Percentiles rank a stretch among this genome's conserved stretches.
Evolutionary conservation across 768 basidiomycete species (phyloP).

Genomic region (Omphalotus guepiniiformis): DNA sequence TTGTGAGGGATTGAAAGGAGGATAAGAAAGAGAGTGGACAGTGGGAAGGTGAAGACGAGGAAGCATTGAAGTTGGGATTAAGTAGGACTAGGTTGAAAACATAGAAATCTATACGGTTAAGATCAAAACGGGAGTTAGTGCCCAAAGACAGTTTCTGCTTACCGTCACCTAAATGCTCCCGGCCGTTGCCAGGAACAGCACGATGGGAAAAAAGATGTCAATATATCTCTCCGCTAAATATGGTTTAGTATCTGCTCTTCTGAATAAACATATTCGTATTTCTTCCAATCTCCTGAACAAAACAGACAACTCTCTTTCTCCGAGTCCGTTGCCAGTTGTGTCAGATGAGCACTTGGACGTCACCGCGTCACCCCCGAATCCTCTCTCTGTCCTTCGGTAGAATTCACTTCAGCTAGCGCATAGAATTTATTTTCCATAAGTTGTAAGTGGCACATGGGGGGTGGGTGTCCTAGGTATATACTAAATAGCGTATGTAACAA

Average conservation of each 20-base stretch:
- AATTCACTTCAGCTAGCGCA: too few relatives aligned
- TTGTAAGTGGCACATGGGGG: too few relatives aligned
- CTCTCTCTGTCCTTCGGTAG: too few relatives aligned
- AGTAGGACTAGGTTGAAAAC: conserved; percentile 9
- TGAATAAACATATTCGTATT: neutral
- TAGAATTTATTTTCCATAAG: too few relatives aligned
- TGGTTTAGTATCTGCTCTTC: neutral
- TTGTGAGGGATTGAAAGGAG: conserved; percentile 44
- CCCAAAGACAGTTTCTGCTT: conserved; percentile 11
- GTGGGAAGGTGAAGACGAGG: conserved; percentile 25
- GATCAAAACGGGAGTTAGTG: conserved; percentile 3
- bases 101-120: conserved; percentile 14
- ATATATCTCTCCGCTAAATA: neutral
- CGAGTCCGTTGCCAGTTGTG: too few relatives aligned
- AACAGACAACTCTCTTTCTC: too few relatives aligned
- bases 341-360: too few relatives aligned
- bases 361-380: too few relatives aligned
- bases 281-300: neutral
- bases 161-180: conserved; percentile 12
- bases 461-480: too few relatives aligned
- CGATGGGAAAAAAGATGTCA: conserved; percentile 11
- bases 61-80: conserved; percentile 14
- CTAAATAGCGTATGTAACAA: too few relatives aligned
- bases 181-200: conserved; percentile 25
- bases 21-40: conserved; percentile 31